Evolutionary conservation across 2,329 filamentous ascomycete genomes (phyloP).

Genomic region (Aspergillus jensenii): DNA sequence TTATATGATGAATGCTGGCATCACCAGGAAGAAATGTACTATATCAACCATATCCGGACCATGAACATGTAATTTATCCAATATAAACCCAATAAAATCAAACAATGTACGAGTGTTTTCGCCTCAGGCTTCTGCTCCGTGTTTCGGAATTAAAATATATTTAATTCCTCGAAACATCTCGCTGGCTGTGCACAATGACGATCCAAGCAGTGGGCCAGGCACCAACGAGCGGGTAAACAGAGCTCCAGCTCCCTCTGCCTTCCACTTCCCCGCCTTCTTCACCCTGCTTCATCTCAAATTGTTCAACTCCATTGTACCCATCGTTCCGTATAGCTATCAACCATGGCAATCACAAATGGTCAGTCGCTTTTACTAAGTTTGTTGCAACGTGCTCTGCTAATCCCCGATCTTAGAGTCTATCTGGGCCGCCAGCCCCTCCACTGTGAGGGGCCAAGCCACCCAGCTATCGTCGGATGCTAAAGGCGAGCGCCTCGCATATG

Average conservation of each 20-base stretch:
- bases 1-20: constrained; percentile 12
- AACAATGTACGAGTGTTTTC: not conserved
- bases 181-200: not conserved
- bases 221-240: constrained; percentile 6
- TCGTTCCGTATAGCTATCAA: constrained; percentile 8
- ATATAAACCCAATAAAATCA: not conserved
- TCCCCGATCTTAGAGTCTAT: constrained; percentile 58
- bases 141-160: not conserved
- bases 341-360: constrained; percentile 50
- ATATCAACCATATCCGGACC: constrained; percentile 4
- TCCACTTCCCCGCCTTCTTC: constrained; percentile 3
- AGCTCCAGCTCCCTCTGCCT: not conserved
- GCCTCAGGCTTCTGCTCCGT: not conserved
- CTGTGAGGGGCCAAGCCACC: constrained; percentile 81
- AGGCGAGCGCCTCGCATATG: constrained; percentile 89
- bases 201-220: constrained; percentile 1
- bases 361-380: not conserved
- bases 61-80: constrained; percentile 4
- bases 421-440: constrained; percentile 81
- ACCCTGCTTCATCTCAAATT: constrained; percentile 6
- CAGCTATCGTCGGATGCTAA: constrained; percentile 85
- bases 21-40: constrained; percentile 8
- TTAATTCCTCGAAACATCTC: not conserved
- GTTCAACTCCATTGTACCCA: not conserved
- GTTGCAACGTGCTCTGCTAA: constrained; percentile 3